Evolutionary conservation across 2,329 filamentous ascomycete species (phyloP), one percentile per base, ranked within the genome.

Genomic region (Paecilomyces dactylethromorphus): DNA sequence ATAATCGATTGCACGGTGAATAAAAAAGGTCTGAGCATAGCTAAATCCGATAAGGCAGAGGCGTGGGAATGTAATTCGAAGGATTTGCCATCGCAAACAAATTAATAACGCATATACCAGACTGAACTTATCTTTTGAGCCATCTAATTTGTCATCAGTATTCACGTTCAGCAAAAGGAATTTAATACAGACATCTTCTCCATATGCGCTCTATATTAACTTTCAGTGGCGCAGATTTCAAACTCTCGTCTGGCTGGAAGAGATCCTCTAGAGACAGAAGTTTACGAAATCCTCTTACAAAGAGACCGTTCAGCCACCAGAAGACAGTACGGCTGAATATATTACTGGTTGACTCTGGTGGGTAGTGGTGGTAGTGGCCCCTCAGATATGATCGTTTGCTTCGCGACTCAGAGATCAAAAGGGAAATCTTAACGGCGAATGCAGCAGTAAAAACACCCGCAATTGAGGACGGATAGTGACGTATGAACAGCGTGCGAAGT

Each of bases 351-450:
- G 63, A 57, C 54, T 71, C 69, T 10, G 65, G 58, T 1, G 69
- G 33, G 31, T 52, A 57, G 21, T 59, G 52, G 5, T 55, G 52
- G 18, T 59, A 65, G 18, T n/a, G 33, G 4, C 56, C 60, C 32
- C 61, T 62, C 3, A 69, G 61, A 29, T 60, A 55, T 8, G 53
- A 59, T 49, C 69, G 62, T 61, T 82, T 82, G n/a, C 75, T 71
- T 35, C 64, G 68, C 18, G 73, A 70, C 65, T 81, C 80, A 1
- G 78, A 68, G 8, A 75, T 64, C 2, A 79, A 65, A 3, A 79
- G 60, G n/a, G 75, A 61, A 5, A 74, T 18, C 56, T 80, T 81
- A 35, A 78, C 60, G 2, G 66, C 71, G 18, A 78, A 58, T 5
- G 70, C 66, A 1, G 72, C 67, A 1, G 73, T 73, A 49, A 77